Base-by-base conservation (phyloP, 2,329 filamentous ascomycete genomes). In the Fragosphaeria purpurea region DNA sequence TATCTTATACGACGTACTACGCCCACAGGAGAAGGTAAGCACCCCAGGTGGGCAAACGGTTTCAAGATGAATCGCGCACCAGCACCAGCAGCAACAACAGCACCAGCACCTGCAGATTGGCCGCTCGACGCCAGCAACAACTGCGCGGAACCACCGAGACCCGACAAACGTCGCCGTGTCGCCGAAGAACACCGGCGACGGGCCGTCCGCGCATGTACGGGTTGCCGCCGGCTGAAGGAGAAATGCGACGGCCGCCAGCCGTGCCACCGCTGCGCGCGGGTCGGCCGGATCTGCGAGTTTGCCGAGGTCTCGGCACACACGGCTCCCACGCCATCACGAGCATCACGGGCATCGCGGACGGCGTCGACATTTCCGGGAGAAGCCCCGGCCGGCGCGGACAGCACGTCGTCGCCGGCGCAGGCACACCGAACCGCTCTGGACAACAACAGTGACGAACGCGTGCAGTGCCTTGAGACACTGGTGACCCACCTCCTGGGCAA, bases 291-390 rank as follows among this genome's bases (percentile, higher is more conserved):
- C 8, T 58, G 57, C 47, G 52, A 55, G 40, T 58, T 58, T 47
- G 41, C 51, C 0, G 44, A 43, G 7, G 48, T 78, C 74, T 60
- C 73, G 75, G 41, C 41, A 6, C 30, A 41, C 39, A 10, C 7
- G 39, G 46, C 31, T 12, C 11, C 33, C 9, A 12, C 12, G 41
- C 7, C 35, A 37, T 37, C 35, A 11, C 7, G 35, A 11, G 35
- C 35, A 7, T 13, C 22, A 33, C 3, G 33, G 13, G 35, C 35
- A 37, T 37, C 35, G 35, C 7, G 35, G 35, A 11, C 35, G 7
- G 33, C 22, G 33, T 3, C 47, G 13, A 7, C 40, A 6, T 32
- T 8, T 13, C 44, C 37, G 13, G 11, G 13, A 5, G 8, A 6
- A n/a, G 5, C 34, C 2, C 4, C 9, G 5, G 12, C 31, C 5